phyloP scores from a whole-genome alignment of 2,329 filamentous ascomycete genomes.

The Pezicula carpinea region DNA sequence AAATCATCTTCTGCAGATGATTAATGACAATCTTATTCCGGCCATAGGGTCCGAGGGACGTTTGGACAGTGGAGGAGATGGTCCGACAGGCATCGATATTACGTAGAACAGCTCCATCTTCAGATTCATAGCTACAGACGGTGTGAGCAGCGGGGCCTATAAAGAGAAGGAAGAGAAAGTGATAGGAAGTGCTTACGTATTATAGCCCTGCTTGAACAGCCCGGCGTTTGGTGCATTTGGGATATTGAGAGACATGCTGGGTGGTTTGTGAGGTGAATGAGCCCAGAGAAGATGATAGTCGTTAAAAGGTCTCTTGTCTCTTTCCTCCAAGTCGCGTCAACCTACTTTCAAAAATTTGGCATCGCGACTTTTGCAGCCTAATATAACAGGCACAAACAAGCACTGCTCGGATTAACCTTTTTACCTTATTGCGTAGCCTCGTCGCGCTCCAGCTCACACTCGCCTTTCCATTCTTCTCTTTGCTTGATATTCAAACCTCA shows the following conservation, averaged over 20 bases:
- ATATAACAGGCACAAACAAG: background rate
- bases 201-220: constrained; percentile 95
- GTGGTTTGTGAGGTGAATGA: background rate
- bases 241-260: constrained; percentile 87
- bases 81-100: constrained; percentile 98
- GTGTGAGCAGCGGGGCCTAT: constrained; percentile 27
- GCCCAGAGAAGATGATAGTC: background rate
- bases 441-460: too few relatives aligned
- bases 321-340: background rate
- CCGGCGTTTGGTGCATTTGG: constrained; percentile 88
- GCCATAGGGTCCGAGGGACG: constrained; percentile 92
- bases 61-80: constrained; percentile 94
- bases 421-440: too few relatives aligned
- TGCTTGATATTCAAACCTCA: too few relatives aligned
- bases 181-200: constrained; percentile 52
- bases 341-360: background rate
- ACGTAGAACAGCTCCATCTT: constrained; percentile 96
- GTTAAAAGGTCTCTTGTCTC: background rate
- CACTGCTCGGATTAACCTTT: too few relatives aligned
- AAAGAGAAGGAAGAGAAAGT: background rate
- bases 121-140: constrained; percentile 79
- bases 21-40: constrained; percentile 99
- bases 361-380: background rate
- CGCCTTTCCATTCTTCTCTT: too few relatives aligned
- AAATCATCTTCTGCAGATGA: constrained; percentile 98